Evolutionary conservation across 768 basidiomycete species (phyloP).

Genomic region (Pulveroboletus frians): DNA sequence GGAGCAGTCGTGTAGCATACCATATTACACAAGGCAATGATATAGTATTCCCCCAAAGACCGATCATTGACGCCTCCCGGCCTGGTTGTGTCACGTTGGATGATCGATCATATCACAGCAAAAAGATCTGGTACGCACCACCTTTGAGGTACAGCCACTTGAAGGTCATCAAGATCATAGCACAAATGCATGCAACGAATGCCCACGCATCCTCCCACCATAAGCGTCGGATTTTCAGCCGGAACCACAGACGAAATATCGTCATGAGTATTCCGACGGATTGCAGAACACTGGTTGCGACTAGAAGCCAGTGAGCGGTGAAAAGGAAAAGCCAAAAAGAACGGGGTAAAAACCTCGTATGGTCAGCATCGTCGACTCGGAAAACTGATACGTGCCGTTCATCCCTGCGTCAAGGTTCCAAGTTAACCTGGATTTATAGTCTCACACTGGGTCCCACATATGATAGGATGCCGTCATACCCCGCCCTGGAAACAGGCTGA

Average conservation of each 20-base stretch:
- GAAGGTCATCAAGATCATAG: constrained; percentile 1
- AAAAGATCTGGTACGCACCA: constrained; percentile 8
- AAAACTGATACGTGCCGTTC: constrained; percentile 7
- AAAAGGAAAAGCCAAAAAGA: background rate
- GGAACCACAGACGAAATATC: constrained; percentile 18
- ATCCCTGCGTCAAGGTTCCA: background rate
- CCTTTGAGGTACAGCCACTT: constrained; percentile 16
- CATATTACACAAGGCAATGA: constrained; percentile 10
- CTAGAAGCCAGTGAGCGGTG: constrained; percentile 4
- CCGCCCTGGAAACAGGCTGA: background rate
- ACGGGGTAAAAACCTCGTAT: constrained; percentile 7
- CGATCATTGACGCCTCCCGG: constrained; percentile 2
- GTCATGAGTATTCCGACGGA: constrained; percentile 11
- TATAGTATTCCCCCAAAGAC: constrained; percentile 12
- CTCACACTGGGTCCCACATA: background rate
- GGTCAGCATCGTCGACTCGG: constrained; percentile 5
- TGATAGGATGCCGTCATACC: background rate
- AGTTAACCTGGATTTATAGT: constrained; percentile 1
- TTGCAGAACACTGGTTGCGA: constrained; percentile 4
- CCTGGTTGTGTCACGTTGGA: constrained; percentile 1
- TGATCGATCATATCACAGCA: background rate
- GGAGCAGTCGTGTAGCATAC: constrained; percentile 5
- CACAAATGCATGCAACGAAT: constrained; percentile 5
- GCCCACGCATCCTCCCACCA: constrained; percentile 25
- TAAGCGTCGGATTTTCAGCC: constrained; percentile 12